phyloP scores from a whole-genome alignment of 371 early-diverging fungal genomes.

The Capniomyces stellatus region DNA sequence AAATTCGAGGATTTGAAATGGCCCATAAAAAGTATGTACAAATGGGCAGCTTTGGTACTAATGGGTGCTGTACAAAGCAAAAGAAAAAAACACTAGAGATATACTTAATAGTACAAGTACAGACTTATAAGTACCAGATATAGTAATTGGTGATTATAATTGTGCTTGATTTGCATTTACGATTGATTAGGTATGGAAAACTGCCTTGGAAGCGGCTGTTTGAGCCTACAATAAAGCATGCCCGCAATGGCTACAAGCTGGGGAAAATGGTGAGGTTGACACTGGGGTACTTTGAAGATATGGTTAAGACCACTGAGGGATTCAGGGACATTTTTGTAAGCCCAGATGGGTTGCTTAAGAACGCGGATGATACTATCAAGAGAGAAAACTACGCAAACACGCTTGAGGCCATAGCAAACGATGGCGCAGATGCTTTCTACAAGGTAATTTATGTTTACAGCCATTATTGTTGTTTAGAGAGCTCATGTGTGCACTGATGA shows the following conservation, averaged over 20 bases:
- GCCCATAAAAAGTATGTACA: constrained; percentile 46
- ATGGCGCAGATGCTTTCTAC: constrained; percentile 82
- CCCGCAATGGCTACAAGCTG: constrained; percentile 45
- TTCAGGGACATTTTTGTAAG: neutral
- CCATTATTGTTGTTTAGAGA: neutral
- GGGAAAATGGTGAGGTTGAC: constrained; percentile 1
- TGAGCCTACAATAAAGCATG: constrained; percentile 57
- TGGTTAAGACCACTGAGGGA: neutral
- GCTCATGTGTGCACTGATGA: neutral
- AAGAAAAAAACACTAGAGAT: too few species aligned
- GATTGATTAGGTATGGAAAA: constrained; percentile 34
- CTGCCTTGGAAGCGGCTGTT: constrained; percentile 77
- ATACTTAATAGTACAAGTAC: too few species aligned
- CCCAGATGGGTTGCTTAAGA: neutral
- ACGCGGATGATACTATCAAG: constrained; percentile 48
- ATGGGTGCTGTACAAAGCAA: too few species aligned
- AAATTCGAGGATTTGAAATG: constrained; percentile 66
- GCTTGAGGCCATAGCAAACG: constrained; percentile 51
- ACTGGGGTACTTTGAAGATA: neutral
- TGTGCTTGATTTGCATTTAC: too few species aligned
- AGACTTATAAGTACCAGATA: too few species aligned
- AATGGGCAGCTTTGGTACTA: too few species aligned
- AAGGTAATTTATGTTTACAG: neutral
- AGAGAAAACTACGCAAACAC: constrained; percentile 63
- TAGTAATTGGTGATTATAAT: too few species aligned